phyloP scores from a whole-genome alignment of 192 early-diverging fungal genomes.

The Umbelopsis vinacea region DNA sequence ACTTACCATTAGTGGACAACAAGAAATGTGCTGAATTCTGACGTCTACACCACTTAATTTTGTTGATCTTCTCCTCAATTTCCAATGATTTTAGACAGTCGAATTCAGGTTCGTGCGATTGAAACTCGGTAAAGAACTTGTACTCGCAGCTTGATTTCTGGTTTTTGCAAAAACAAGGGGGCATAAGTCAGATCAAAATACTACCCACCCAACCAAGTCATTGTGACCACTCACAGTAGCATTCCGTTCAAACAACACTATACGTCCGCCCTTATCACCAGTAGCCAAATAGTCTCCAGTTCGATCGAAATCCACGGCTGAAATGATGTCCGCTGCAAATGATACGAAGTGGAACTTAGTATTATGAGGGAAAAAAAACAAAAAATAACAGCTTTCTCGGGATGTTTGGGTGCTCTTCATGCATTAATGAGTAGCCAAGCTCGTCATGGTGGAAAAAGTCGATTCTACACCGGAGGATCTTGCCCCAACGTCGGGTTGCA shows the following conservation, averaged over 20 bases:
- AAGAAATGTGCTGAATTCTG: slow-evolving; percentile 91
- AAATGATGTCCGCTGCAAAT: slow-evolving; percentile 87
- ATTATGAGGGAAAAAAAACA: background rate
- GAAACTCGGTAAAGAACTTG: slow-evolving; percentile 96
- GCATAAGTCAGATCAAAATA: background rate
- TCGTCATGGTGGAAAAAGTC: too few relatives aligned
- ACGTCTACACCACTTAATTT: slow-evolving; percentile 91
- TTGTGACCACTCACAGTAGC: slow-evolving; percentile 70
- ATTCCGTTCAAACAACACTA: slow-evolving; percentile 91
- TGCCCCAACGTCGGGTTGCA: background rate
- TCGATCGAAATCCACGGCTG: slow-evolving; percentile 91
- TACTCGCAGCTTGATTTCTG: slow-evolving; percentile 97
- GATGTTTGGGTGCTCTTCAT: background rate
- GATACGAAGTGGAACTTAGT: background rate
- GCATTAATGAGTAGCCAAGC: too few relatives aligned
- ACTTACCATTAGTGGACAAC: slow-evolving; percentile 84
- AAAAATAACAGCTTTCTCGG: background rate
- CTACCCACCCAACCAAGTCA: background rate
- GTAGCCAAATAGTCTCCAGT: slow-evolving; percentile 92
- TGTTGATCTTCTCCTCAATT: slow-evolving; percentile 97
- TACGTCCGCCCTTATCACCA: slow-evolving; percentile 89
- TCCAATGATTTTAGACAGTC: slow-evolving; percentile 94
- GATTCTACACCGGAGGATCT: background rate
- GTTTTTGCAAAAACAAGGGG: slow-evolving; percentile 7
- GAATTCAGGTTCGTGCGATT: slow-evolving; percentile 96